These are phyloP conservation scores for Alternaria infectoria DNA, from an alignment of 2,329 filamentous ascomycete genomes.

Conservation along the genomic window DNA sequence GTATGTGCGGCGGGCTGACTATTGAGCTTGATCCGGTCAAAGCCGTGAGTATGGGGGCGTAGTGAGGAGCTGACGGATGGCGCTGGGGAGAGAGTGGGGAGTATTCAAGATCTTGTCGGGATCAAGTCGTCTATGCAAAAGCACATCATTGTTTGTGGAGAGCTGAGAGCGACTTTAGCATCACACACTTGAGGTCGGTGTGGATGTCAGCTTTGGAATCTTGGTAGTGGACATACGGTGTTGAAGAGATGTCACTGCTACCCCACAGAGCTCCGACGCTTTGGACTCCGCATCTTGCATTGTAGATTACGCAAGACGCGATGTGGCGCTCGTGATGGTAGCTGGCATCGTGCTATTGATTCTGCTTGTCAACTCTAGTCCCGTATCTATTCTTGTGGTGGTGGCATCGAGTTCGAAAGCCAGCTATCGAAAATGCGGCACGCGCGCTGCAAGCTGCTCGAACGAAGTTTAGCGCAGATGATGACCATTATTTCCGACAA, in stretches of 20 bases:
- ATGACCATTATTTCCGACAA: neutral
- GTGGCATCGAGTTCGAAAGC: neutral
- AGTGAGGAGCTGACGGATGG: neutral
- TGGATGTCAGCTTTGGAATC: neutral
- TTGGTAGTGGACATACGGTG: neutral
- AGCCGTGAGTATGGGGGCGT: neutral
- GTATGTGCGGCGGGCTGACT: neutral
- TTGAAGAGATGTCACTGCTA: neutral
- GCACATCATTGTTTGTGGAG: neutral
- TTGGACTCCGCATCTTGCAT: neutral
- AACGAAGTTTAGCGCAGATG: no score
- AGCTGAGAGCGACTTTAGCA: neutral
- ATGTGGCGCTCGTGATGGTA: neutral
- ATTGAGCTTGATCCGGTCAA: neutral
- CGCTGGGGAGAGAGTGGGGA: neutral
- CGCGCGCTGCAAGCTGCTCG: neutral
- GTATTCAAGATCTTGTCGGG: neutral
- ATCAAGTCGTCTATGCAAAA: neutral
- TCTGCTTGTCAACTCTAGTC: neutral
- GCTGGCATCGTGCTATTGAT: neutral
- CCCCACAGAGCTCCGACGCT: neutral
- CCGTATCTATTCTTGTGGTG: neutral
- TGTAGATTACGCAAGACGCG: neutral
- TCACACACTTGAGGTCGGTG: neutral
- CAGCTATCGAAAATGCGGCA: neutral